A percentile compares a stretch with the other conserved stretches of the same genome.
Evolutionary conservation across 768 basidiomycete species (phyloP).

Genomic region (Dioszegia hungarica): DNA sequence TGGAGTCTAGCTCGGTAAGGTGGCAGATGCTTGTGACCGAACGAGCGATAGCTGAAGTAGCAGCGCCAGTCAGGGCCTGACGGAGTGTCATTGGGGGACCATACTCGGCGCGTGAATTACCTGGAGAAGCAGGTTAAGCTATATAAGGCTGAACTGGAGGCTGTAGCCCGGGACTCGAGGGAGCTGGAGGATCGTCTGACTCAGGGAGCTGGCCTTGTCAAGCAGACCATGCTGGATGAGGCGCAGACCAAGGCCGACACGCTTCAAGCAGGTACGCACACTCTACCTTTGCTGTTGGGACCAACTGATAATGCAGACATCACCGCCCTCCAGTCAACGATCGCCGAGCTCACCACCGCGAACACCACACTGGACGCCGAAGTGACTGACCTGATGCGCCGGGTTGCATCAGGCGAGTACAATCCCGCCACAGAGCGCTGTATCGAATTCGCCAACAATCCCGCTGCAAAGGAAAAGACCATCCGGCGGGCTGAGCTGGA

Average conservation of each 20-base stretch:
- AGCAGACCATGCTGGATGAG: constrained; percentile 18
- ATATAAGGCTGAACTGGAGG: constrained; percentile 30
- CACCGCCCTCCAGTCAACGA: constrained; percentile 24
- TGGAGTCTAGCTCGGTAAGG: constrained; percentile 11
- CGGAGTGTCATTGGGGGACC: constrained; percentile 11
- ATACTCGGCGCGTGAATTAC: constrained; percentile 16
- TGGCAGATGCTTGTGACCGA: background rate
- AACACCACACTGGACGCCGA: constrained; percentile 42
- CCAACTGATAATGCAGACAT: constrained; percentile 19
- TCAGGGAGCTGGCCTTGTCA: constrained; percentile 33
- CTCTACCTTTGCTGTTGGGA: background rate
- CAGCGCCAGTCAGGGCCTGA: constrained; percentile 12
- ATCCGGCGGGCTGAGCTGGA: constrained; percentile 70
- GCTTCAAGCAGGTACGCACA: constrained; percentile 31
- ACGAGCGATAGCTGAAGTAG: background rate
- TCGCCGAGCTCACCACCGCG: constrained; percentile 35
- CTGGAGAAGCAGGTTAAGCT: constrained; percentile 30
- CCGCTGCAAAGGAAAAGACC: constrained; percentile 75
- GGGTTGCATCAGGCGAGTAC: constrained; percentile 46
- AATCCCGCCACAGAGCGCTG: constrained; percentile 39
- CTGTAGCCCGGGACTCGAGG: constrained; percentile 31
- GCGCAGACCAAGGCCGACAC: constrained; percentile 12
- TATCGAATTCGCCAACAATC: constrained; percentile 63
- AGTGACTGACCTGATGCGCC: constrained; percentile 41
- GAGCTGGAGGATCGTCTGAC: constrained; percentile 34